phyloP scores from a whole-genome alignment of 108 stramenopile genomes.

The Skeletonema grethae region DNA sequence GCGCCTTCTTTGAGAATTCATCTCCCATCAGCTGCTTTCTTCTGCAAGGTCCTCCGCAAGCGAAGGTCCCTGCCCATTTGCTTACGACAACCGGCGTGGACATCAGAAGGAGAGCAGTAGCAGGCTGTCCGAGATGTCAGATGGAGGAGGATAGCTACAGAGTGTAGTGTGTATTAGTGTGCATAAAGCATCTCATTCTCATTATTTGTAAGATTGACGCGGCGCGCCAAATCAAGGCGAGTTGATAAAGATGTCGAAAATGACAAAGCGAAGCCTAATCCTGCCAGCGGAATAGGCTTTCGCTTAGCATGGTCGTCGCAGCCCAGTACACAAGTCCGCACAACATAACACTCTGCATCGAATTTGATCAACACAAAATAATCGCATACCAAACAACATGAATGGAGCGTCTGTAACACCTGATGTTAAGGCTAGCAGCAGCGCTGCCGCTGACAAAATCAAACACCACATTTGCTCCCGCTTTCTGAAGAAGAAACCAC shows the following conservation, averaged over 20 bases:
- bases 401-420: neutral
- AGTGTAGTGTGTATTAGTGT: too few relatives aligned
- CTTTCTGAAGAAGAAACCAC: constrained; percentile 18
- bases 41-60: constrained; percentile 37
- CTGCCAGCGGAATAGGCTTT: too few relatives aligned
- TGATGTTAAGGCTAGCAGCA: neutral
- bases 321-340: neutral
- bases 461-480: constrained; percentile 23
- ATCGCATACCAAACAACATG: neutral
- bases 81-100: constrained; percentile 51
- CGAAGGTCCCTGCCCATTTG: constrained; percentile 56
- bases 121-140: too few relatives aligned
- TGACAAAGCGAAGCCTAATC: too few relatives aligned
- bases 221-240: too few relatives aligned
- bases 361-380: neutral
- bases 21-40: constrained; percentile 51
- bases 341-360: neutral
- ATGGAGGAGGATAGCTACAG: too few relatives aligned
- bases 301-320: too few relatives aligned
- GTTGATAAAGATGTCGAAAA: too few relatives aligned
- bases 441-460: neutral
- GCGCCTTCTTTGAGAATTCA: constrained; percentile 51
- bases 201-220: too few relatives aligned
- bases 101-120: constrained; percentile 17
- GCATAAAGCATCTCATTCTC: too few relatives aligned